Percentiles rank a stretch among this genome's conserved stretches.
Evolutionary conservation across 768 basidiomycete species (phyloP).

Genomic region (Boletus rubroflammeus): DNA sequence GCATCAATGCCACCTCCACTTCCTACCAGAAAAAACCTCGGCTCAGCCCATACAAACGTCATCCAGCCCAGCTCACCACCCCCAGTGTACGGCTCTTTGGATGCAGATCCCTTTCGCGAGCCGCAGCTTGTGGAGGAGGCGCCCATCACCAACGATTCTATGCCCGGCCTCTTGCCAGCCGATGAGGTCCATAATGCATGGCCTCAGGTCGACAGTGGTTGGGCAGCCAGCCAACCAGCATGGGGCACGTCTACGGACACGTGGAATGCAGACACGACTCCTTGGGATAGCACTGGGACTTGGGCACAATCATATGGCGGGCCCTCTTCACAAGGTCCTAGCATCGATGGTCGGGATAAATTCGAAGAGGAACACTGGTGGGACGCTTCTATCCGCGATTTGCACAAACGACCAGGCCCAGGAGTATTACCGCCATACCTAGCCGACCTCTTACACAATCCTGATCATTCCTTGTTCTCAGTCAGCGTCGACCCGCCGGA

Average conservation of each 20-base stretch:
- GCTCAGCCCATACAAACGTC: constrained; percentile 38
- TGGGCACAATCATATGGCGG: constrained; percentile 25
- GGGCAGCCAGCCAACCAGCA: constrained; percentile 10
- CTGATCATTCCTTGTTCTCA: constrained; percentile 68
- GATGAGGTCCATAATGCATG: constrained; percentile 26
- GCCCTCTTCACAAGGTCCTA: constrained; percentile 29
- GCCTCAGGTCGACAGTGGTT: constrained; percentile 10
- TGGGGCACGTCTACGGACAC: constrained; percentile 16
- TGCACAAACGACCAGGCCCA: constrained; percentile 55
- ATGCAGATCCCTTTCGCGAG: constrained; percentile 42
- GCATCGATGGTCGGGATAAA: constrained; percentile 57
- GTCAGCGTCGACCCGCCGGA: constrained; percentile 44
- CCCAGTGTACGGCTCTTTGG: constrained; percentile 23
- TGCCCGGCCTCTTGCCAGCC: constrained; percentile 37
- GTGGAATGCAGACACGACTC: constrained; percentile 21
- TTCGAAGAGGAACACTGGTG: constrained; percentile 70
- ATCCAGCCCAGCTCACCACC: constrained; percentile 28
- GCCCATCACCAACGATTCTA: constrained; percentile 33
- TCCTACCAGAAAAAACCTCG: constrained; percentile 32
- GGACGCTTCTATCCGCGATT: constrained; percentile 48
- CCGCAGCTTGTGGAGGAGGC: constrained; percentile 52
- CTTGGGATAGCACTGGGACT: constrained; percentile 24
- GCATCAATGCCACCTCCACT: constrained; percentile 35
- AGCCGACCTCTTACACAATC: constrained; percentile 64
- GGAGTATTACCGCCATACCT: constrained; percentile 69